Percentiles rank a stretch among this genome's conserved stretches.
phyloP scores from a whole-genome alignment of 2,329 filamentous ascomycete genomes.

The Ceratocystiopsis minuta region DNA sequence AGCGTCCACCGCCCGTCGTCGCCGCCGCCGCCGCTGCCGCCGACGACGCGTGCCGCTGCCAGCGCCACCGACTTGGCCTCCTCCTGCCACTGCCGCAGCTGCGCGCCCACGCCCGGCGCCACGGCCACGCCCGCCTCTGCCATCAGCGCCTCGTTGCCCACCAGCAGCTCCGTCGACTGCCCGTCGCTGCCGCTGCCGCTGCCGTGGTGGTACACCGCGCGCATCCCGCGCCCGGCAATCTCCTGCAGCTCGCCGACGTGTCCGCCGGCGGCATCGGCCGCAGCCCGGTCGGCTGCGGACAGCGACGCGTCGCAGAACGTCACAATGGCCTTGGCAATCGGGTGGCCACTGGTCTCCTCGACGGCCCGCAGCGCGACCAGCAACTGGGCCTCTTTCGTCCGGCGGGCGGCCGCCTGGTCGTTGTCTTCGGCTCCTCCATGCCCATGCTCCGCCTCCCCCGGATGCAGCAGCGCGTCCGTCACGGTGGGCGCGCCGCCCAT shows the following conservation, averaged over 20 bases:
- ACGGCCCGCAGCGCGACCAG: constrained; percentile 39
- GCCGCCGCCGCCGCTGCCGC: not conserved
- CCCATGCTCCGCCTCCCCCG: constrained; percentile 8
- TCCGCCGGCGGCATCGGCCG: constrained; percentile 4
- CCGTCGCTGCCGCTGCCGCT: too few species aligned
- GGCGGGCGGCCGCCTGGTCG: not conserved
- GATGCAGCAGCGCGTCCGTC: constrained; percentile 31
- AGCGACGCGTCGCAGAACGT: constrained; percentile 30
- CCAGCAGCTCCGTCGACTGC: constrained; percentile 28
- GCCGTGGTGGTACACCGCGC: constrained; percentile 27
- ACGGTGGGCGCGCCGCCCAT: constrained; percentile 54
- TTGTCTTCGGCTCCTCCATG: constrained; percentile 1
- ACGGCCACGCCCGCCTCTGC: constrained; percentile 25
- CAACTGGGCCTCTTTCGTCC: constrained; percentile 12
- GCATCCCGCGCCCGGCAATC: constrained; percentile 53
- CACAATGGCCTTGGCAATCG: constrained; percentile 53
- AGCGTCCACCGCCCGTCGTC: constrained; percentile 26
- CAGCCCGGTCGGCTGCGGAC: constrained; percentile 5
- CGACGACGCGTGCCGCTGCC: constrained; percentile 25
- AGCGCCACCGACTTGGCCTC: constrained; percentile 47
- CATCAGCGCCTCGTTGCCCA: constrained; percentile 62
- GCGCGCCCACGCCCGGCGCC: constrained; percentile 15
- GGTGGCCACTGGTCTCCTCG: constrained; percentile 58
- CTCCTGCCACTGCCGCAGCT: constrained; percentile 37
- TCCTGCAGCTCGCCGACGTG: constrained; percentile 37